phyloP scores from a whole-genome alignment of 768 basidiomycete genomes.

The Amanita subjunquillea region DNA sequence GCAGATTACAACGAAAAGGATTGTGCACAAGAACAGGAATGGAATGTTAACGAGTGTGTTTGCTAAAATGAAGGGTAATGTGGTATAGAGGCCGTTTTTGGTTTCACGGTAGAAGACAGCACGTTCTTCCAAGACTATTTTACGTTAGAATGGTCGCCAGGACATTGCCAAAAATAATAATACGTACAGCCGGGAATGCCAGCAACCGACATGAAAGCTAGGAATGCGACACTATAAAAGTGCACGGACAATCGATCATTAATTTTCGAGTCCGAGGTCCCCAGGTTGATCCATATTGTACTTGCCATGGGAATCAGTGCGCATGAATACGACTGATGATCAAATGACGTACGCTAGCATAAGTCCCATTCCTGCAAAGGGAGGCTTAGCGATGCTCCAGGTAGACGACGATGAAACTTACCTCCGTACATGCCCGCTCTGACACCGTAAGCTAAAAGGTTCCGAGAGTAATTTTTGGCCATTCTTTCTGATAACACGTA shows the following conservation, averaged over 20 bases:
- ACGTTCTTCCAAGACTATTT: constrained; percentile 47
- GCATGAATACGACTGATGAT: not conserved
- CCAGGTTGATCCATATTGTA: constrained; percentile 42
- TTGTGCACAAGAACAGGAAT: constrained; percentile 39
- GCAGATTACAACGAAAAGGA: constrained; percentile 38
- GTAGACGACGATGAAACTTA: constrained; percentile 11
- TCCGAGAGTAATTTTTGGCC: constrained; percentile 38
- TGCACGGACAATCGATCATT: constrained; percentile 41
- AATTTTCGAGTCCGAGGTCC: constrained; percentile 25
- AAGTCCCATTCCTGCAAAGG: not conserved
- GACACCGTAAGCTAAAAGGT: constrained; percentile 49
- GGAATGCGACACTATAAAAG: constrained; percentile 48
- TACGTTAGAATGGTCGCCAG: not conserved
- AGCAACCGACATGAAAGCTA: constrained; percentile 49
- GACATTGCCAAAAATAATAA: not conserved
- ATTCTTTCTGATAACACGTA: constrained; percentile 37
- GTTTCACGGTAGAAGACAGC: constrained; percentile 46
- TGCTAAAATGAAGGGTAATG: constrained; percentile 41
- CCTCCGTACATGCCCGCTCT: constrained; percentile 45
- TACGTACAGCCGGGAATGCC: constrained; percentile 42
- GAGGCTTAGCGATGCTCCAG: not conserved
- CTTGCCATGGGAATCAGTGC: constrained; percentile 14
- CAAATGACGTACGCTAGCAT: not conserved
- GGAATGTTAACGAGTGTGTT: constrained; percentile 45
- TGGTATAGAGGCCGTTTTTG: constrained; percentile 46